Conservation (phyloP, 2,329 filamentous ascomycete species). For the Trichophyton equinum region DNA sequence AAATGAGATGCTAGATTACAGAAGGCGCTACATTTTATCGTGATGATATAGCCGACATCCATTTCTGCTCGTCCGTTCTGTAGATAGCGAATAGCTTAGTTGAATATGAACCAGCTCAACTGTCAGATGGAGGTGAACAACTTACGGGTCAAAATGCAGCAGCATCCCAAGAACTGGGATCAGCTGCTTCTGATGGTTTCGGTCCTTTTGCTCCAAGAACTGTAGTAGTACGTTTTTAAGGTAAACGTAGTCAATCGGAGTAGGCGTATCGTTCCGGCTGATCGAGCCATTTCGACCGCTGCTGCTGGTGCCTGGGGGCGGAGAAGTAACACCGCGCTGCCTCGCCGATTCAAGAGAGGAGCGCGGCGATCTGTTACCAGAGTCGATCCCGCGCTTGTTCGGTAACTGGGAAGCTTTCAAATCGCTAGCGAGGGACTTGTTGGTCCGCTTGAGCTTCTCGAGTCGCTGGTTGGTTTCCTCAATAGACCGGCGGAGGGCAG, state of each 20-base stretch:
- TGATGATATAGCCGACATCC: conserved; percentile 60
- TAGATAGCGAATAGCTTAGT: conserved; percentile 8
- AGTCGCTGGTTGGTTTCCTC: conserved; percentile 66
- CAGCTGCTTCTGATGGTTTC: conserved; percentile 54
- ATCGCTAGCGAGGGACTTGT: conserved; percentile 49
- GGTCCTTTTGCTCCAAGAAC: conserved; percentile 54
- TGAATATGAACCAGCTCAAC: neutral
- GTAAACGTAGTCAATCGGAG: conserved; percentile 48
- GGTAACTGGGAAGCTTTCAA: conserved; percentile 30
- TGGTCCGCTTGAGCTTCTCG: conserved; percentile 64
- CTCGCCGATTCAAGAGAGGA: conserved; percentile 46
- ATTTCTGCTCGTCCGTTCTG: conserved; percentile 71
- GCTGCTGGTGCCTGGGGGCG: conserved; percentile 1
- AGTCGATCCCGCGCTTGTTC: conserved; percentile 26
- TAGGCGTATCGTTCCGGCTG: conserved; percentile 27
- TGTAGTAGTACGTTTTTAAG: conserved; percentile 55
- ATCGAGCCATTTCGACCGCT: conserved; percentile 19
- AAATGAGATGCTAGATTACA: neutral
- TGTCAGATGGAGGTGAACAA: conserved; percentile 6
- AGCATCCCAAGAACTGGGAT: conserved; percentile 55
- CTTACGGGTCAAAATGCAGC: conserved; percentile 52
- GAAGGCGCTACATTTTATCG: conserved; percentile 21
- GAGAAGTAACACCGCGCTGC: conserved; percentile 21
- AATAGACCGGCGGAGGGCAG: conserved; percentile 59
- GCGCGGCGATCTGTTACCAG: conserved; percentile 41